Conservation (phyloP, 2,329 filamentous ascomycete genomes). For the Elsinoe arachidis region DNA sequence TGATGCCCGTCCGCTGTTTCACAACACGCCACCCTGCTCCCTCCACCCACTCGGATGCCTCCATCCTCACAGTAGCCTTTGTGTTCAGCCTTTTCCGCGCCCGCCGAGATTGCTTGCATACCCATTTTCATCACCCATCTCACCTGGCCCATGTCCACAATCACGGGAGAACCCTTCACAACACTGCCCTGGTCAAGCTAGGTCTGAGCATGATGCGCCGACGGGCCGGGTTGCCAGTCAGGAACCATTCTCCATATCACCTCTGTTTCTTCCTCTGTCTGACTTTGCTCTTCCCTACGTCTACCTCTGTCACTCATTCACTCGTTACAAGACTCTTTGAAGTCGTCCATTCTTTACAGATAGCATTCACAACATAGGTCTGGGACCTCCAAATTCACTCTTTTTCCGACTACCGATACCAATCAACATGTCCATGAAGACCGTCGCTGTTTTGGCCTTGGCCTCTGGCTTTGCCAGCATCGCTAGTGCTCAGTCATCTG, state of each 20-base stretch:
- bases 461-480: slow-evolving; percentile 20
- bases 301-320: slow-evolving; percentile 1
- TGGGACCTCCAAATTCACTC: slow-evolving; percentile 8
- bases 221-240: background rate
- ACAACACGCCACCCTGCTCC: background rate
- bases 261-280: slow-evolving; percentile 5
- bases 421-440: slow-evolving; percentile 14
- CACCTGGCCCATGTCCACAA: slow-evolving; percentile 2
- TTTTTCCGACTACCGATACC: background rate
- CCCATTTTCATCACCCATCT: background rate
- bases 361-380: slow-evolving; percentile 12
- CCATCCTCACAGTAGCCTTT: background rate
- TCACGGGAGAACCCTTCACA: slow-evolving; percentile 9
- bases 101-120: slow-evolving; percentile 8
- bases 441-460: slow-evolving; percentile 21
- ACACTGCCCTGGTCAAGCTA: slow-evolving; percentile 4
- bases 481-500: slow-evolving; percentile 20
- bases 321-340: slow-evolving; percentile 7
- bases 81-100: background rate
- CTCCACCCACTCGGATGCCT: slow-evolving; percentile 6
- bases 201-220: slow-evolving; percentile 5
- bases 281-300: background rate
- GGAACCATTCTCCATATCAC: slow-evolving; percentile 1
- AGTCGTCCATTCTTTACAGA: slow-evolving; percentile 15
- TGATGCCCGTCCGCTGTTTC: slow-evolving; percentile 2